These are phyloP conservation scores for Leccinum olivaceopallidum DNA, from an alignment of 768 basidiomycete genomes.

Conservation along the genomic window DNA sequence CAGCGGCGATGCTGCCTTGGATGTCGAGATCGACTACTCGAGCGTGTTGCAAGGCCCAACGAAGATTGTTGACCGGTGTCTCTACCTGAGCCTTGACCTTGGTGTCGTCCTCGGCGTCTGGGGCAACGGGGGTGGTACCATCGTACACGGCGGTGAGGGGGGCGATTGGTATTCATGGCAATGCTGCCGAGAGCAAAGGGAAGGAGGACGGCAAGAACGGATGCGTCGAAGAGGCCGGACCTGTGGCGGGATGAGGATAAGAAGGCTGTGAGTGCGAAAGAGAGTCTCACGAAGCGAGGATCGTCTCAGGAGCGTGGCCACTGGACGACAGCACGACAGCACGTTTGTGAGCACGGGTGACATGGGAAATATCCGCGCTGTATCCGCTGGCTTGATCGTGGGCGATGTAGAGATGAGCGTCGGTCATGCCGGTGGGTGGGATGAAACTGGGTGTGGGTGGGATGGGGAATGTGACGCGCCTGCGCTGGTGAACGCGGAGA, in stretches of 20 bases:
- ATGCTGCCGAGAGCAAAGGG: constrained; percentile 61
- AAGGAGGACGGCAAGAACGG: constrained; percentile 56
- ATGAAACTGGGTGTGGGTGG: constrained; percentile 68
- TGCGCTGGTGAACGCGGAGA: constrained; percentile 70
- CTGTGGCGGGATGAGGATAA: constrained; percentile 8
- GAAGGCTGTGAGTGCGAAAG: background rate
- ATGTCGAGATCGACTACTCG: constrained; percentile 73
- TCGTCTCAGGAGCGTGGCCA: constrained; percentile 35
- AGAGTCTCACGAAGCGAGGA: constrained; percentile 43
- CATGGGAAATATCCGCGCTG: constrained; percentile 45
- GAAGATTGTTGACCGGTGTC: constrained; percentile 52
- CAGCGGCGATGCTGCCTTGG: constrained; percentile 46
- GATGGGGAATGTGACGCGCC: constrained; percentile 63
- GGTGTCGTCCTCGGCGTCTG: constrained; percentile 20
- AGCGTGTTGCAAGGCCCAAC: constrained; percentile 64
- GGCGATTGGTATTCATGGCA: constrained; percentile 38
- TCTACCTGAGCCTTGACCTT: constrained; percentile 28
- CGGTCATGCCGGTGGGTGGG: constrained; percentile 63
- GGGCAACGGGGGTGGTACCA: constrained; percentile 40
- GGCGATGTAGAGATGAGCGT: constrained; percentile 59
- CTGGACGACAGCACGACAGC: constrained; percentile 61
- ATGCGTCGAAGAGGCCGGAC: constrained; percentile 24
- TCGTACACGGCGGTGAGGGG: constrained; percentile 60
- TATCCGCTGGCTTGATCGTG: constrained; percentile 21
- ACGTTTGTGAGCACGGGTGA: constrained; percentile 45